phyloP scores from a whole-genome alignment of 345 rosid genomes.

The Xanthoceras sorbifolium region DNA sequence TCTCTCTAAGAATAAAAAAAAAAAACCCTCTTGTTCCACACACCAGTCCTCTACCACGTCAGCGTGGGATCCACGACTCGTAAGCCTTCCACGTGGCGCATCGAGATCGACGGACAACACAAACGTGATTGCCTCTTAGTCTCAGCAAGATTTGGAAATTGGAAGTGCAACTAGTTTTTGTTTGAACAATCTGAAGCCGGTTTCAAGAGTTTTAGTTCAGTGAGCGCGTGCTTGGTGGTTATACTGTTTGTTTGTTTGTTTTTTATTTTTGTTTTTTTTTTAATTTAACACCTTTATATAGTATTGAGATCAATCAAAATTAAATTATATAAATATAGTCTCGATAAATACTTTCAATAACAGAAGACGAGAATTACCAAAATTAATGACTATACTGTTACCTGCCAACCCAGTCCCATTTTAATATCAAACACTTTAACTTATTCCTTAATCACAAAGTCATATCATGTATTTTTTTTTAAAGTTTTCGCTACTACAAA shows the following conservation, averaged over 20 bases:
- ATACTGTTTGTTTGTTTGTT: no score
- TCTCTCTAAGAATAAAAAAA: not conserved
- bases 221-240: not conserved
- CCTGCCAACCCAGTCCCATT: not conserved
- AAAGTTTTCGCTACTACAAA: not conserved
- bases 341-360: no score
- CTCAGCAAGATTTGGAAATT: not conserved
- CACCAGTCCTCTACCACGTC: slow-evolving; percentile 30
- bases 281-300: no score
- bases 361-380: no score
- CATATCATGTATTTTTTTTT: not conserved
- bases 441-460: slow-evolving; percentile 20
- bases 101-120: slow-evolving; percentile 26
- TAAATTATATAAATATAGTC: no score
- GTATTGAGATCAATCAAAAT: no score
- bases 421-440: not conserved
- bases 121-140: slow-evolving; percentile 34
- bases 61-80: slow-evolving; percentile 35
- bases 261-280: not conserved
- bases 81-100: slow-evolving; percentile 43
- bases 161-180: not conserved
- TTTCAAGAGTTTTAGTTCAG: no score
- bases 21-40: not conserved
- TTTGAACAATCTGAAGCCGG: slow-evolving; percentile 3
- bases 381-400: no score